These are phyloP conservation scores for Sarocladium brachiariae DNA, from an alignment of 2,329 filamentous ascomycete genomes.

Conservation along the genomic window DNA sequence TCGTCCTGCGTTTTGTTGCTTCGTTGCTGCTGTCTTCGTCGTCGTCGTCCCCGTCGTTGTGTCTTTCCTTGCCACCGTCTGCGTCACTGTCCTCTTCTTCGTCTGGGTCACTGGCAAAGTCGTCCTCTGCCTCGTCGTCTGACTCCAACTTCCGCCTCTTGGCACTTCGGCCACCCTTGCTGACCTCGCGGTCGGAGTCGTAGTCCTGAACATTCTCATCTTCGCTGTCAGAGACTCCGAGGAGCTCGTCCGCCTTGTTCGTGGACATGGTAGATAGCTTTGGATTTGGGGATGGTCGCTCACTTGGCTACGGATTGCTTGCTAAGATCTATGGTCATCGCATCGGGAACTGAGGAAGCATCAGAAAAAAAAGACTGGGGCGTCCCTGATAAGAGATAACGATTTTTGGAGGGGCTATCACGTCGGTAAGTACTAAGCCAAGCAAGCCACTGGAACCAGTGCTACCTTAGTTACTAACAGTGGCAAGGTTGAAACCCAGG, in stretches of 20 bases:
- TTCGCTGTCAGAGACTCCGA: constrained; percentile 53
- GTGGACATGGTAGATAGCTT: constrained; percentile 47
- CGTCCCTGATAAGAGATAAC: background rate
- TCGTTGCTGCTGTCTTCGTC: constrained; percentile 18
- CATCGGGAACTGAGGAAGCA: background rate
- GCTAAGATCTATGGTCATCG: too few relatives aligned
- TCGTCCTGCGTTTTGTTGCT: constrained; percentile 13
- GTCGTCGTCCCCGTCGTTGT: constrained; percentile 18
- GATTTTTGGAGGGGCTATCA: background rate
- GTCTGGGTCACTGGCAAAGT: constrained; percentile 26
- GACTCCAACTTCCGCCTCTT: constrained; percentile 57
- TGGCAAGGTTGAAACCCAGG: too few relatives aligned
- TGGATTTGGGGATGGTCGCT: too few relatives aligned
- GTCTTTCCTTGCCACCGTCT: constrained; percentile 20
- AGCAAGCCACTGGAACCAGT: too few relatives aligned
- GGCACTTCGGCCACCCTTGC: constrained; percentile 53
- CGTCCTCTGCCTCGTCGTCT: constrained; percentile 30
- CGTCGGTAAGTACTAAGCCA: too few relatives aligned
- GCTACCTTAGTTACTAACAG: too few relatives aligned
- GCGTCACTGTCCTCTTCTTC: constrained; percentile 13
- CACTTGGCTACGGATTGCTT: too few relatives aligned
- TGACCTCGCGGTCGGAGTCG: constrained; percentile 62
- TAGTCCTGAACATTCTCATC: constrained; percentile 54
- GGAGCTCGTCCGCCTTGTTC: constrained; percentile 66
- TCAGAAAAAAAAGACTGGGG: constrained; percentile 4